Evolutionary conservation across 2,329 filamentous ascomycete species (phyloP), one percentile per base, ranked within the genome.

Genomic region (Pseudofabraea citricarpa): DNA sequence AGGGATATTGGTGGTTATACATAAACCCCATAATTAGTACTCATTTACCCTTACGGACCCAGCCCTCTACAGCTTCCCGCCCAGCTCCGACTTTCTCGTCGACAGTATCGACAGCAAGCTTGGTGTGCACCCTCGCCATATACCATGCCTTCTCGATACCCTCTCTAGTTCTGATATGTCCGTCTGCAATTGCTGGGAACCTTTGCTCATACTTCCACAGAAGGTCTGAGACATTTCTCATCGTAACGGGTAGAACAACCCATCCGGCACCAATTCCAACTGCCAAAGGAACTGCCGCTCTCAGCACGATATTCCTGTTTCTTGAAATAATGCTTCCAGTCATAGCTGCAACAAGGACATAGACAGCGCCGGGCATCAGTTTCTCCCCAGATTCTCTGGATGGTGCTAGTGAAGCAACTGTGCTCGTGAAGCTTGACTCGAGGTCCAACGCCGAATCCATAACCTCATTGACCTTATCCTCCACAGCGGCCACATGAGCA

Each of bases 321-420:
- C 91, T 82, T 43, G 87, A 81, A 43, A 96, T 73, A 63, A 98
- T 97, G 66, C 82, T 90, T 56, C 91, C 93, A 26, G 93, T 88
- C 90, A 98, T 96, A 57, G 88, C 83, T 32, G 90, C 85, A 37
- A 98, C 90, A 22, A 96, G 78, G 36, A 97, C 90, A 70, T 97
- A 97, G 55, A 97, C 81, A 47, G 82, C 75, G 20, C 91, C 91
- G 24, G 93, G 93, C 68, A 97, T 83, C 44, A 98, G 77, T 62
- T 83, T 82, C 74, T 98, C 93, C 63, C 87, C 87, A 48, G 82
- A 87, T 67, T 91, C 85, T 58, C 83, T 84, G 27, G 90, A 74
- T 22, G 93, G 93, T 16, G 90, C 93, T 29, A 98, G 78, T 18
- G 86, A 90, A 46, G 90, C 88, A 55, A 98, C 69, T 48, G 93